Percentiles rank a stretch among this genome's conserved stretches.
Evolutionary conservation across 805 yeast species (phyloP).

Genomic region (Candida piceae): DNA sequence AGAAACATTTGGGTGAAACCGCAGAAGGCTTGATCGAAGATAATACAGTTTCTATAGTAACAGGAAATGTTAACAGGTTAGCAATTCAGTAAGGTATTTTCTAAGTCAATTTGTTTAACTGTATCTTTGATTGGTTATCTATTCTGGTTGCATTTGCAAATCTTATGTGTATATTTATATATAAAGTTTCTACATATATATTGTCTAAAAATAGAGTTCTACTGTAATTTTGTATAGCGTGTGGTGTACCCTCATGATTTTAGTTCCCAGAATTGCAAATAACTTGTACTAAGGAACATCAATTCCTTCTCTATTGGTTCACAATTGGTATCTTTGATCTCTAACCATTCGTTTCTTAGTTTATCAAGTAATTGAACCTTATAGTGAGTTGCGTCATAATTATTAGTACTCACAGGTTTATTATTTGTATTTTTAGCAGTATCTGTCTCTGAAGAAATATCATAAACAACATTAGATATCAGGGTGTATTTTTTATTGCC

Average conservation of each 20-base stretch:
- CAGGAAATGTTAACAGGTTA: slow-evolving; percentile 84
- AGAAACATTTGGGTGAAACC: slow-evolving; percentile 89
- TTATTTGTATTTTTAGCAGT: slow-evolving; percentile 2
- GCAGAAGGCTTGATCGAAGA: slow-evolving; percentile 85
- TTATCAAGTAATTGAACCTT: slow-evolving; percentile 44
- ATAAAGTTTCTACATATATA: too few species aligned
- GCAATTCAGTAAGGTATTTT: slow-evolving; percentile 60
- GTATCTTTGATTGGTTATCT: too few species aligned
- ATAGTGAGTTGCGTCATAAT: slow-evolving; percentile 29
- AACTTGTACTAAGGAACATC: slow-evolving; percentile 56
- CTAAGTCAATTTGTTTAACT: slow-evolving; percentile 2
- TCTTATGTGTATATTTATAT: too few species aligned
- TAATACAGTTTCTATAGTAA: slow-evolving; percentile 79
- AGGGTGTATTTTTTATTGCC: slow-evolving; percentile 35
- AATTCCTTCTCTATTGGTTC: slow-evolving; percentile 49
- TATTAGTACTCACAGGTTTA: background rate
- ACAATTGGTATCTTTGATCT: slow-evolving; percentile 48
- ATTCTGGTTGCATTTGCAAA: too few species aligned
- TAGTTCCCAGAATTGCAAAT: slow-evolving; percentile 68
- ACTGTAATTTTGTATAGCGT: too few species aligned
- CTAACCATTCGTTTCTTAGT: slow-evolving; percentile 47
- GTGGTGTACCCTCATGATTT: too few species aligned
- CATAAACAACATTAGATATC: slow-evolving; percentile 44
- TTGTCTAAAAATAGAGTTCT: too few species aligned
- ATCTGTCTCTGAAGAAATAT: slow-evolving; percentile 11